Evolutionary conservation across 495 filamentous ascomycete genomes (phyloP).

Genomic region (Neurospora intermedia): DNA sequence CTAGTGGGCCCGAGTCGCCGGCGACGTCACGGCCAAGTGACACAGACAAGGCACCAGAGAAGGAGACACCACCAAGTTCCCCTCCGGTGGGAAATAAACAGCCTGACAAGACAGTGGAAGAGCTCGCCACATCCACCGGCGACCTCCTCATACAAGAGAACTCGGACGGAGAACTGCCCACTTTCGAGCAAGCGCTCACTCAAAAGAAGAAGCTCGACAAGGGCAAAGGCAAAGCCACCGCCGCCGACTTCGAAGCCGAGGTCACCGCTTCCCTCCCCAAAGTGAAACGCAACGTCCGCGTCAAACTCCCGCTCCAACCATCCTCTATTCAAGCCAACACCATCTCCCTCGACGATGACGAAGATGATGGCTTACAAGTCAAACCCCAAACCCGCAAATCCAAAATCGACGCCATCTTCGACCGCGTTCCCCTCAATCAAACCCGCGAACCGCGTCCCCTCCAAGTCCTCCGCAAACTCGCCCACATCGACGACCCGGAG

Average conservation of each 20-base stretch:
- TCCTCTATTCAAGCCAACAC: constrained; percentile 13
- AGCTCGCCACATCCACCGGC: background rate
- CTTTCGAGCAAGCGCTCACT: constrained; percentile 19
- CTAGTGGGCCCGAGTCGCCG: constrained; percentile 30
- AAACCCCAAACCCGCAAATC: constrained; percentile 20
- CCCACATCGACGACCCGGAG: constrained; percentile 55
- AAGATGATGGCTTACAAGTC: constrained; percentile 33
- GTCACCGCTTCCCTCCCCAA: constrained; percentile 4
- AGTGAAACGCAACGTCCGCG: constrained; percentile 30
- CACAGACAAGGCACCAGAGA: background rate
- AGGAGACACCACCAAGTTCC: constrained; percentile 44
- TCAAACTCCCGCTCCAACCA: constrained; percentile 24
- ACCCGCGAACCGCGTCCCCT: constrained; percentile 53
- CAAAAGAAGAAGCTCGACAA: constrained; percentile 33
- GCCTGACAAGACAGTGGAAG: background rate
- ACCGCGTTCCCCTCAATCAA: constrained; percentile 50
- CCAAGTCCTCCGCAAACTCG: constrained; percentile 57
- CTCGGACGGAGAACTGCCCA: constrained; percentile 22
- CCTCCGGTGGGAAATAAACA: constrained; percentile 25
- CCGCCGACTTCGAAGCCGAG: constrained; percentile 14
- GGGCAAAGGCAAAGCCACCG: constrained; percentile 42
- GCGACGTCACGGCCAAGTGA: background rate
- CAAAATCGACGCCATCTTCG: constrained; percentile 51
- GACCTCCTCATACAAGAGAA: constrained; percentile 9
- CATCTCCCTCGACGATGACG: constrained; percentile 22